phyloP scores from a whole-genome alignment of 2,329 filamentous ascomycete genomes.

The Pyricularia grisea region DNA sequence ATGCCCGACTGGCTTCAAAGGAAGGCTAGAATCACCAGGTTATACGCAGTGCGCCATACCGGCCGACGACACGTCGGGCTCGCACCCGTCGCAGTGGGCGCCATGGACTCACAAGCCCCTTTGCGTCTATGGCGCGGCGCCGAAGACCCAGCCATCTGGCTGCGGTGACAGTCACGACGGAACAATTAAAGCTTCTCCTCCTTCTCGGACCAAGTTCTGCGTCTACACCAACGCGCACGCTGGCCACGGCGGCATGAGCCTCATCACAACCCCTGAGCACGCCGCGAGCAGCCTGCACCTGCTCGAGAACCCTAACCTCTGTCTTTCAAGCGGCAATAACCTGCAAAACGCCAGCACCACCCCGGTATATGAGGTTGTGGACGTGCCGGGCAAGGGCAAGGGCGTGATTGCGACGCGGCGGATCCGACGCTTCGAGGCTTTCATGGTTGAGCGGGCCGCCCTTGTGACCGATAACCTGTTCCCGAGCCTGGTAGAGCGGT shows the following conservation, averaged over 20 bases:
- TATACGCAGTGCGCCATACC: conserved; percentile 22
- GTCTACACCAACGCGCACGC: conserved; percentile 18
- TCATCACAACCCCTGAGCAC: conserved; percentile 23
- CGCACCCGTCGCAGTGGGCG: conserved; percentile 8
- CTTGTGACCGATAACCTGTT: conserved; percentile 21
- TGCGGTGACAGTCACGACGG: no score
- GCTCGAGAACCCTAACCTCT: conserved; percentile 15
- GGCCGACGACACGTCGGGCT: conserved; percentile 42
- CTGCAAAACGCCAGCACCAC: neutral
- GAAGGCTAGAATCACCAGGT: neutral
- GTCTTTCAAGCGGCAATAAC: neutral
- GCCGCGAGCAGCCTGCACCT: conserved; percentile 19
- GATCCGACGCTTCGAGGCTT: conserved; percentile 21
- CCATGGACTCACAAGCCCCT: conserved; percentile 18
- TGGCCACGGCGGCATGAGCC: conserved; percentile 20
- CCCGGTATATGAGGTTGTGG: conserved; percentile 18
- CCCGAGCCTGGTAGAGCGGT: conserved; percentile 15
- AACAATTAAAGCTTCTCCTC: no score
- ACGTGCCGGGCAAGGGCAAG: conserved; percentile 22
- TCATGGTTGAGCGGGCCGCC: conserved; percentile 30
- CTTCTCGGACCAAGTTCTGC: conserved; percentile 13
- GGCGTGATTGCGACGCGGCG: conserved; percentile 22
- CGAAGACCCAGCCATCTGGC: neutral
- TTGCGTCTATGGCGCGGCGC: conserved; percentile 8
- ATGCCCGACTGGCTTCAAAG: neutral